phyloP scores from a whole-genome alignment of 495 filamentous ascomycete species.

The Aspergillus bertholletiae region DNA sequence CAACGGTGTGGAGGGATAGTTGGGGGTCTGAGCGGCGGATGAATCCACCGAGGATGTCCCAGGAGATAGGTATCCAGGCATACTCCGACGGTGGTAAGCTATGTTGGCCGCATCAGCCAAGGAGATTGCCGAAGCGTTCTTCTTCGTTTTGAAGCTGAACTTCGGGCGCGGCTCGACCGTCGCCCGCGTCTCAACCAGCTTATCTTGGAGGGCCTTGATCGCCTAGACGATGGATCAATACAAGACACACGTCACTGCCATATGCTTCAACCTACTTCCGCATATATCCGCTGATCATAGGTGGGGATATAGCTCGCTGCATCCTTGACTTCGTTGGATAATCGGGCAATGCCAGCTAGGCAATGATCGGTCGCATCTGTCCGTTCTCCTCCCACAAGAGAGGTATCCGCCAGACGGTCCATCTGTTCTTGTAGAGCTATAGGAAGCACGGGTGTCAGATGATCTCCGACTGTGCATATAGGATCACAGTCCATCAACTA shows the following conservation, averaged over 20 bases:
- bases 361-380: constrained; percentile 65
- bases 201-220: constrained; percentile 65
- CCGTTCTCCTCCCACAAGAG: constrained; percentile 53
- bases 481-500: constrained; percentile 8
- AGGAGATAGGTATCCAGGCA: constrained; percentile 41
- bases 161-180: constrained; percentile 60
- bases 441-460: constrained; percentile 11
- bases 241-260: not conserved
- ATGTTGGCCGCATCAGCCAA: constrained; percentile 53
- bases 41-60: constrained; percentile 46
- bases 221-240: constrained; percentile 39
- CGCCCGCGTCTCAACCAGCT: constrained; percentile 55
- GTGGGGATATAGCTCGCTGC: constrained; percentile 65
- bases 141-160: constrained; percentile 71
- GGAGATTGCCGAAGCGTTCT: constrained; percentile 54
- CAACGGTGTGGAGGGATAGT: constrained; percentile 47
- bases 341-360: constrained; percentile 59
- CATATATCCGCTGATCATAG: constrained; percentile 73
- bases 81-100: constrained; percentile 42
- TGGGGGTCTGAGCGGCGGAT: constrained; percentile 50
- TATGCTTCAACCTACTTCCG: constrained; percentile 47
- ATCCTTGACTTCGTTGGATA: constrained; percentile 68
- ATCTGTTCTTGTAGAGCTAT: constrained; percentile 62
- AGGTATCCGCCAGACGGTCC: constrained; percentile 48
- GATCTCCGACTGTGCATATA: constrained; percentile 8